Conservation (phyloP, 202 grass and related monocot genomes). For the Elaeis oleifera region DNA sequence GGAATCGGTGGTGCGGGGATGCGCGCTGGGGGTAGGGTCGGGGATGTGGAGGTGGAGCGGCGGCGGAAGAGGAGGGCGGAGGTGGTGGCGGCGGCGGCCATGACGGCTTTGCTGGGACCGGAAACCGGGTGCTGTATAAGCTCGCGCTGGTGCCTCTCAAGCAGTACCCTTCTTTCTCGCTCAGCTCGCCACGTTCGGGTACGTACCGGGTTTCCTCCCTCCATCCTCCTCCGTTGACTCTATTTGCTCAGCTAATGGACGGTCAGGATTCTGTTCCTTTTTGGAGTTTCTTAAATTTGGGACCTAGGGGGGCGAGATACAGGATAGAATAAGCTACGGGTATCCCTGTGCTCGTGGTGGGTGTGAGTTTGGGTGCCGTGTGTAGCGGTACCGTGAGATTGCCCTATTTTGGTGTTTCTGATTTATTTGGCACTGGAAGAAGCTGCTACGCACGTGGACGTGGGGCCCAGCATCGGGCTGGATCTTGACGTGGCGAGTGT, state of each 20-base stretch:
- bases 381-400: too few species aligned
- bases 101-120: conserved; percentile 57
- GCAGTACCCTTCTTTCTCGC: conserved; percentile 83
- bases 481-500: too few species aligned
- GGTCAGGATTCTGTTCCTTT: too few species aligned
- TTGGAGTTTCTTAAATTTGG: background rate
- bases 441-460: too few species aligned
- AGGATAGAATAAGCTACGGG: too few species aligned
- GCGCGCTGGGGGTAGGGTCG: conserved; percentile 34
- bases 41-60: conserved; percentile 24
- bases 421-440: too few species aligned
- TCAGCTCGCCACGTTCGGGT: conserved; percentile 34
- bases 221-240: background rate
- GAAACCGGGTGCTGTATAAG: conserved; percentile 56
- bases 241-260: background rate
- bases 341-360: too few species aligned
- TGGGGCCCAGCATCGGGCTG: too few species aligned
- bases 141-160: conserved; percentile 27
- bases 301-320: too few species aligned
- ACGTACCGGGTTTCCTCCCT: background rate
- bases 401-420: too few species aligned
- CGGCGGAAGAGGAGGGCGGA: conserved; percentile 29
- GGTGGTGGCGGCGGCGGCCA: conserved; percentile 35
- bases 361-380: too few species aligned
- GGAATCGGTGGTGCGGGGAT: conserved; percentile 5